Evolutionary conservation across 345 rosid species (phyloP).

Genomic region (Trapa bicornis): DNA sequence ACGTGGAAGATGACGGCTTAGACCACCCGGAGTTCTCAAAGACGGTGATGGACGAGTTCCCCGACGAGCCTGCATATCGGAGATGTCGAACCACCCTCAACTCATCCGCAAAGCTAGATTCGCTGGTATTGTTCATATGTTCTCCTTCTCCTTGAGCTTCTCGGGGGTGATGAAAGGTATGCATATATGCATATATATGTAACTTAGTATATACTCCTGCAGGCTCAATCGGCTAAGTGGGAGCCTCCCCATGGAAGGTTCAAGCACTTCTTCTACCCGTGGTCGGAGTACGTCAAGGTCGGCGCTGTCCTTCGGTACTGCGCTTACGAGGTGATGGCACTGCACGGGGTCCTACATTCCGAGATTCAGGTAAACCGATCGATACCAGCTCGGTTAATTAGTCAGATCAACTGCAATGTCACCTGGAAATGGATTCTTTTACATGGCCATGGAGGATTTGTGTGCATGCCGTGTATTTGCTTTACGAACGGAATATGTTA

Average conservation of each 20-base stretch:
- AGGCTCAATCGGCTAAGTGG: slow-evolving; percentile 61
- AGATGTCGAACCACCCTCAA: slow-evolving; percentile 36
- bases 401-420: too few relatives aligned
- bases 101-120: slow-evolving; percentile 42
- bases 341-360: slow-evolving; percentile 59
- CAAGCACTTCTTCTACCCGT: slow-evolving; percentile 47
- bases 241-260: slow-evolving; percentile 68
- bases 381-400: background rate
- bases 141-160: background rate
- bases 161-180: too few relatives aligned
- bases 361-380: slow-evolving; percentile 41
- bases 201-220: background rate
- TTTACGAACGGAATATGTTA: slow-evolving; percentile 21
- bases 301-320: slow-evolving; percentile 47
- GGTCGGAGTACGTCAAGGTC: slow-evolving; percentile 65
- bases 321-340: slow-evolving; percentile 64
- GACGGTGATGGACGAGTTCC: slow-evolving; percentile 47
- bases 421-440: background rate
- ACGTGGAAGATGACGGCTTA: slow-evolving; percentile 37
- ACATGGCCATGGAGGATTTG: background rate
- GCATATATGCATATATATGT: too few relatives aligned
- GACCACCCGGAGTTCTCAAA: slow-evolving; percentile 43
- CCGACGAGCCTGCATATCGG: slow-evolving; percentile 48
- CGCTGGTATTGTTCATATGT: slow-evolving; percentile 20
- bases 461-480: slow-evolving; percentile 2